Conservation (phyloP, 2,329 filamentous ascomycete species). For the Beauveria asiatica region DNA sequence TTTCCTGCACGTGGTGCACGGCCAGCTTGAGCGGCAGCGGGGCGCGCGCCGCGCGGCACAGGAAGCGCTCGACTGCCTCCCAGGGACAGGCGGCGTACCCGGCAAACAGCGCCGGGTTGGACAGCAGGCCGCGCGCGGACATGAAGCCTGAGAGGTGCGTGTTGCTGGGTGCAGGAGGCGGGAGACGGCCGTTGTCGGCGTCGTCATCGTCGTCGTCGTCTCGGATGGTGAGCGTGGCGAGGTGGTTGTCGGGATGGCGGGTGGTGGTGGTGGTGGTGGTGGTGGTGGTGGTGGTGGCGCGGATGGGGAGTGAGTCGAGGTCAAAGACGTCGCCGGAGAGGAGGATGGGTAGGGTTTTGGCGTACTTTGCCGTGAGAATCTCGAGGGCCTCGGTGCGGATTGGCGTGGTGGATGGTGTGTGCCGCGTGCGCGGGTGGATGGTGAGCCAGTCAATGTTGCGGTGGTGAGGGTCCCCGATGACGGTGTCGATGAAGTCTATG, state of each 20-base stretch:
- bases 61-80: slow-evolving; percentile 54
- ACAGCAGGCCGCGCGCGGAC: slow-evolving; percentile 59
- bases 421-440: slow-evolving; percentile 57
- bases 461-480: slow-evolving; percentile 44
- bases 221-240: slow-evolving; percentile 22
- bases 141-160: slow-evolving; percentile 55
- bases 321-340: slow-evolving; percentile 64
- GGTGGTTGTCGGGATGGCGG: slow-evolving; percentile 22
- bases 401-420: slow-evolving; percentile 51
- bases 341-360: slow-evolving; percentile 50
- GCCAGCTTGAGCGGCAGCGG: slow-evolving; percentile 57
- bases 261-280: neutral
- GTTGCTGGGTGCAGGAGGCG: slow-evolving; percentile 24
- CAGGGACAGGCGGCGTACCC: slow-evolving; percentile 49
- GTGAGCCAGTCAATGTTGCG: slow-evolving; percentile 59
- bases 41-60: slow-evolving; percentile 46
- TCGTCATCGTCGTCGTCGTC: slow-evolving; percentile 16
- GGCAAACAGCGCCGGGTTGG: slow-evolving; percentile 59
- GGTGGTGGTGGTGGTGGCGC: slow-evolving; percentile 15
- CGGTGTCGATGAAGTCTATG: slow-evolving; percentile 54
- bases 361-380: slow-evolving; percentile 43
- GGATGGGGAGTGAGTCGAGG: slow-evolving; percentile 39
- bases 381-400: slow-evolving; percentile 55
- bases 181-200: slow-evolving; percentile 11
- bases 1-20: slow-evolving; percentile 59